Evolutionary conservation across 23 red algal genomes (phyloP).

Genomic region (Gracilaria caudata): DNA sequence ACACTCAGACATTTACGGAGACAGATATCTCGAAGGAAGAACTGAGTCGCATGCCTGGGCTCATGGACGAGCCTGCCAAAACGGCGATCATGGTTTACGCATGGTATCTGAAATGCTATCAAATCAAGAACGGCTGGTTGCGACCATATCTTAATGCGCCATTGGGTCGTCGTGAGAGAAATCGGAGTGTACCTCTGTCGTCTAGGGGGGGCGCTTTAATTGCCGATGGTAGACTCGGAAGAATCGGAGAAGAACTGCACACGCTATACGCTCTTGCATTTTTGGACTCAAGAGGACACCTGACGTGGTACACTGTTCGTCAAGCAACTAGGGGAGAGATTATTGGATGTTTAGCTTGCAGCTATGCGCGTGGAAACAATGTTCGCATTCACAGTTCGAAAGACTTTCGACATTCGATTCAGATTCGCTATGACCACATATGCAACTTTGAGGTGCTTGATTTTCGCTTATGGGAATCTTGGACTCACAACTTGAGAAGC

Average conservation of each 20-base stretch:
- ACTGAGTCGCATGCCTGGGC: conserved; percentile 42
- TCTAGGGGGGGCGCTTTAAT: neutral
- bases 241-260: conserved; percentile 36
- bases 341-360: conserved; percentile 49
- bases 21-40: conserved; percentile 24
- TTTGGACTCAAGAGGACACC: conserved; percentile 45
- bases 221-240: conserved; percentile 32
- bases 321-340: conserved; percentile 41
- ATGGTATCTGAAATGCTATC: conserved; percentile 44
- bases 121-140: conserved; percentile 63
- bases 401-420: conserved; percentile 25
- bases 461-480: conserved; percentile 55
- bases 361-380: conserved; percentile 57
- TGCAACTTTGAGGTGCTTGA: conserved; percentile 64
- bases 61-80: conserved; percentile 72
- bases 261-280: conserved; percentile 49
- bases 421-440: conserved; percentile 50
- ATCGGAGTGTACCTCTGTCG: neutral
- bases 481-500: conserved; percentile 43
- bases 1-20: conserved; percentile 37
- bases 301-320: conserved; percentile 64
- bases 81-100: conserved; percentile 64
- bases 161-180: conserved; percentile 48
- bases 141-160: conserved; percentile 33
- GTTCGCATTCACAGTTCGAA: conserved; percentile 61